Base-by-base conservation (phyloP, 176 grass and related monocot species). In the Juncus inflexus region DNA sequence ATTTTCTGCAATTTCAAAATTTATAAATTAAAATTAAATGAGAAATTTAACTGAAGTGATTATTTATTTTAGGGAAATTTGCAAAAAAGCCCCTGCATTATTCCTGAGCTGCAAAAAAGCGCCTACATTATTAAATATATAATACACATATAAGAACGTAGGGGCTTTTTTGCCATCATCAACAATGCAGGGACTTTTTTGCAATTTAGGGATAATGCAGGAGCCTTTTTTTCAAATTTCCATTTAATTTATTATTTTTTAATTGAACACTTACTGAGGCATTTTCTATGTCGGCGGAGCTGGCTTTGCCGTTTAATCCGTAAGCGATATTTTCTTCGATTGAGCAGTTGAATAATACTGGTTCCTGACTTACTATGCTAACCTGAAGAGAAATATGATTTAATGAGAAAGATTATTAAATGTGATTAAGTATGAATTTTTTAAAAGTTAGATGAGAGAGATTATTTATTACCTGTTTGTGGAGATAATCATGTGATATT, bases 321-420 rank as follows among this genome's bases (percentile, higher is more conserved):
- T 99, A 99, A 35, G 88, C 85, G 75, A 99, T 92, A 61, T 99
- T 99, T 74, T 99, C 94, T 86, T 89, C 94, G 11, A 99, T 84
- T 12, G 88, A 82, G 62, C 94, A 99, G 58, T 99, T 99, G 74
- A 99, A 99, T 55, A 99, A 83, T 10, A 83, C 69, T 49, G 94
- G 94, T 55, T 99, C 94, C 78, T 99, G 94, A 37, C 94, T 99
- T 64, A 99, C 94, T 80, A 99, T 99, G 85, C 94, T 99, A 4
- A 99, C 83, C 94, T 99, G 85, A 76, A 76, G 52, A 63, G 15
- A 66, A 47, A 47, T 47, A 6, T 6, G 9, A 47, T 6, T 7
- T 40, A 70, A 58, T 50, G 41, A 77, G 54, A 50, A 38, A 77
- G 16, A 67, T 52, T 69, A 65, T 65, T 8, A 75, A 54, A 12